Evolutionary conservation across 2,329 filamentous ascomycete species (phyloP), one percentile per base, ranked within the genome.

Genomic region (Fusarium staphyleae): DNA sequence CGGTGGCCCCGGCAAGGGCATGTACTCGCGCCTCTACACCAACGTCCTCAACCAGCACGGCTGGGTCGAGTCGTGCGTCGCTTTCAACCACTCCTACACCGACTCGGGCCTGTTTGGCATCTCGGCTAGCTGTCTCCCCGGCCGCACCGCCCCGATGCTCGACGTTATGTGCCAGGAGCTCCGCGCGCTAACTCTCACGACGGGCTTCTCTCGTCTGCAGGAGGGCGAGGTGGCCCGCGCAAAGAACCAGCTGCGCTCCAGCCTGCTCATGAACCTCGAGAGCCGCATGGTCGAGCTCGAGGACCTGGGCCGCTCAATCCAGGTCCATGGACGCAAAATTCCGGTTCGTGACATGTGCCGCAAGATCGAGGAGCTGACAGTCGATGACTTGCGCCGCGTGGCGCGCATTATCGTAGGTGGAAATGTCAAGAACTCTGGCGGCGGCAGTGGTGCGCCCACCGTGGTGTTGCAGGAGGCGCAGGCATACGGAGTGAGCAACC

Each of bases 1-100:
- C 47, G 95, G 95, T 66, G 95, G 95, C 0, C 95, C 95, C 4
- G 95, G 95, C 46, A 99, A 99, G 79, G 95, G 95, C 73, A 99
- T 99, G 95, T 98, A 98, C 81, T 96, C 91, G 30, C 89, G 95
- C 11, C 85, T 99, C 8, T 99, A 97, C 81, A 98, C 93, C 60
- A 96, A 97, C 72, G 93, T 98, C 0, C 84, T 99, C 44, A 99
- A 99, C 79, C 93, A 98, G 76, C 88, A 96, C 77, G 91, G 90
- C 65, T 99, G 93, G 93, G 91, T 99, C 19, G 95, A 99, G 77
- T 93, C 87, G 55, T 98, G 95, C 77, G 83, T 96, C 44, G 89
- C 93, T 24, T 98, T 98, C 80, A 98, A 98, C 81, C 93, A 98
- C 80, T 91, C 90, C 39, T 99, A 99, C 81, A 95, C 91, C 0